Evolutionary conservation across 2,329 filamentous ascomycete genomes (phyloP), one percentile per base, ranked within the genome.

Genomic region (Blastomyces gilchristii): DNA sequence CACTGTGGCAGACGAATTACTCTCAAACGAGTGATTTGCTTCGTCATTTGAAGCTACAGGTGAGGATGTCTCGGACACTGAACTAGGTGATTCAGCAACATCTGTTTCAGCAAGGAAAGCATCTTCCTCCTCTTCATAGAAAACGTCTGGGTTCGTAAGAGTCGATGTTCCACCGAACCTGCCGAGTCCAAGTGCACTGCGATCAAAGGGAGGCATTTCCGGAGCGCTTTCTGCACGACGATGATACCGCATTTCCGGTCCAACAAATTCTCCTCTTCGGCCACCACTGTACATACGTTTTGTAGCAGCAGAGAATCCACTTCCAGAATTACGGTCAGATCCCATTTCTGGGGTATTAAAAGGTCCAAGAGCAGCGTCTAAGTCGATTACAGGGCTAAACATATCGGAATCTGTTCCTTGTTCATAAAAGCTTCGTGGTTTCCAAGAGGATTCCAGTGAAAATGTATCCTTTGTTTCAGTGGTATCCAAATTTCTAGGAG

Each of bases 291-390:
- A 80, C 74, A 81, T 79, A 43, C 77, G 73, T 62, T 73, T 76
- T 5, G 75, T 75, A 58, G 74, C 75, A 58, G 72, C 69, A 7
- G 75, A 74, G 61, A 79, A 77, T 7, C 75, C 72, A 62, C 72
- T 76, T 31, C 70, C 68, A 2, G 71, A 65, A 63, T 69, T 67
- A 45, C 67, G 68, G 28, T 70, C 68, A 22, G 71, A 69, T n/a
- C 73, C 71, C 69, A 76, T 76, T 60, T 77, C 77, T 8, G 78
- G 77, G 0, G 91, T 96, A 70, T 95, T 94, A 75, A 96, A 96
- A 0, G 93, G 91, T 1, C 91, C 92, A 1, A 97, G 82, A 34
- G 93, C 94, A 22, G 92, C 93, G 76, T 99, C 94, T 52, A 99
- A 79, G 74, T 99, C 94, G 66, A 99, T 95, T 74, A 97, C 88